Evolutionary conservation across 1,284 basidiomycete genomes (phyloP).

Genomic region (Coniophora puteana): DNA sequence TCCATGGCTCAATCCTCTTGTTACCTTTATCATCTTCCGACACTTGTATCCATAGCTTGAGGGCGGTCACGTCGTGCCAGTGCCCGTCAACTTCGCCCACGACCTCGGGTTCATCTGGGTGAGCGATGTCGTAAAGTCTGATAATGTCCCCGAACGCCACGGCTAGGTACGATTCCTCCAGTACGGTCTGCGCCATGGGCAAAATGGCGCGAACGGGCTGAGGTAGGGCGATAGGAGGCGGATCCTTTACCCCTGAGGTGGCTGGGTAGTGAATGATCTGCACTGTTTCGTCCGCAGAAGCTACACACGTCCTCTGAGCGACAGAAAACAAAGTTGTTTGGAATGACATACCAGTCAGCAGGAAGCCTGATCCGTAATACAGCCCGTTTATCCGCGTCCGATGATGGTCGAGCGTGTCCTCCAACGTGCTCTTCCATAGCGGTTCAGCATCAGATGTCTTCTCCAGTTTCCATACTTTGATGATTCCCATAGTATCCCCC

Average conservation of each 20-base stretch:
- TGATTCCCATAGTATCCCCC: slow-evolving; percentile 83
- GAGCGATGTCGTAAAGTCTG: slow-evolving; percentile 67
- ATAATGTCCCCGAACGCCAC: slow-evolving; percentile 83
- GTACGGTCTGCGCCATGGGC: slow-evolving; percentile 56
- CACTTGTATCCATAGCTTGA: slow-evolving; percentile 68
- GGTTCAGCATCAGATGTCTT: slow-evolving; percentile 39
- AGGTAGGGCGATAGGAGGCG: slow-evolving; percentile 60
- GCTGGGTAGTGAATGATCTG: slow-evolving; percentile 46
- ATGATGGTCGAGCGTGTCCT: slow-evolving; percentile 64
- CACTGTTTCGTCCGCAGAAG: slow-evolving; percentile 83
- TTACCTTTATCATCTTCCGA: slow-evolving; percentile 39
- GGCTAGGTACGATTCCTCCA: slow-evolving; percentile 66
- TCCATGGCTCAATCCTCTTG: slow-evolving; percentile 63
- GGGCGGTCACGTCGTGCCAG: slow-evolving; percentile 78
- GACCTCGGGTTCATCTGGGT: slow-evolving; percentile 59
- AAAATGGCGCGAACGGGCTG: slow-evolving; percentile 70
- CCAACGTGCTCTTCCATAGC: slow-evolving; percentile 51
- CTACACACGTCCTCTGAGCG: slow-evolving; percentile 35
- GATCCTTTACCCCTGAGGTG: slow-evolving; percentile 25
- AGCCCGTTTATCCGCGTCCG: slow-evolving; percentile 81
- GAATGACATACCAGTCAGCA: slow-evolving; percentile 74
- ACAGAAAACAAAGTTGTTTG: background rate
- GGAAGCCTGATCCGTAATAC: slow-evolving; percentile 54
- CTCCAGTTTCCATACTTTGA: slow-evolving; percentile 71
- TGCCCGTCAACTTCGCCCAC: slow-evolving; percentile 76